Evolutionary conservation across 106 monocot genomes (phyloP).

Genomic region (Allium cepa): DNA sequence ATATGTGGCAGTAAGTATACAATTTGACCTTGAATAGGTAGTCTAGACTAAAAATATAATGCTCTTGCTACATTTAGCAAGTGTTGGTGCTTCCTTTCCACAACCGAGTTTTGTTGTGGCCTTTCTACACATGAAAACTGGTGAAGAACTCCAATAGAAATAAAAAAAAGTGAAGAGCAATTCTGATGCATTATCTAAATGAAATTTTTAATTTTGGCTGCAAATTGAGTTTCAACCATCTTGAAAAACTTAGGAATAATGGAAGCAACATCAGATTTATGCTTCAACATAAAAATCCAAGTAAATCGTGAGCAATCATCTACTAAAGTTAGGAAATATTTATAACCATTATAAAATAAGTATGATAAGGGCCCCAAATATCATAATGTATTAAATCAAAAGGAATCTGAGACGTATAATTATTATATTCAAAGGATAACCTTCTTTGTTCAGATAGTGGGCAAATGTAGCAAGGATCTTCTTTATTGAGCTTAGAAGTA

Average conservation of each 20-base stretch:
- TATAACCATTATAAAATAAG: neutral
- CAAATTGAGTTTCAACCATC: neutral
- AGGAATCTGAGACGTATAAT: neutral
- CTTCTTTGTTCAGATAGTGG: neutral
- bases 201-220: no score
- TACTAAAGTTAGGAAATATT: constrained; percentile 4
- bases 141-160: no score
- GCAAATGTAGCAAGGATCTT: neutral
- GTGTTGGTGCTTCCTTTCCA: no score
- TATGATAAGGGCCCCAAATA: neutral
- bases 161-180: no score
- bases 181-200: no score
- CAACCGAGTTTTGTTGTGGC: no score
- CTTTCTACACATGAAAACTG: no score
- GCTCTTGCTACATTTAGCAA: no score
- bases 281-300: neutral
- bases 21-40: neutral
- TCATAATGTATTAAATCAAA: neutral
- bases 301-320: constrained; percentile 2
- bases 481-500: neutral
- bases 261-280: neutral
- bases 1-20: neutral
- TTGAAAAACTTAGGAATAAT: neutral
- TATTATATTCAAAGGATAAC: neutral
- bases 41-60: neutral